Evolutionary conservation across 306 rosid species (phyloP).

Genomic region (Fragaria nilgerrensis): DNA sequence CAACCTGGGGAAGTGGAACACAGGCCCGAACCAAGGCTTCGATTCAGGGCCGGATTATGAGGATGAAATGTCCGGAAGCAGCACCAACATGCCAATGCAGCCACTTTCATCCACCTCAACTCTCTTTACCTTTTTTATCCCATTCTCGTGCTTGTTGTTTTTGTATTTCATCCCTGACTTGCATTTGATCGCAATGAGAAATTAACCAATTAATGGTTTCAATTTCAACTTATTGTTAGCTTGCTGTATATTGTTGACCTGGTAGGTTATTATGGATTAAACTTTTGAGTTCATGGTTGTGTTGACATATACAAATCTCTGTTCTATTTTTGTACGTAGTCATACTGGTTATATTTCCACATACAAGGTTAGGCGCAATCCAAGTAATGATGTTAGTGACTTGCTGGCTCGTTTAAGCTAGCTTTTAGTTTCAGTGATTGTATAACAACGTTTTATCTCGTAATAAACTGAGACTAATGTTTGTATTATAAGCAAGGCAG

Average conservation of each 20-base stretch:
- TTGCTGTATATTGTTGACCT: not conserved
- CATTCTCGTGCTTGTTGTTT: conserved; percentile 25
- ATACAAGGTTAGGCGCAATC: not conserved
- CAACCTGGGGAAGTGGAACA: conserved; percentile 57
- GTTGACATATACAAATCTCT: not conserved
- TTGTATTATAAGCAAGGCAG: not conserved
- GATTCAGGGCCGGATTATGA: conserved; percentile 44
- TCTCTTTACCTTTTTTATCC: conserved; percentile 23
- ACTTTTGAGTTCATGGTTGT: not conserved
- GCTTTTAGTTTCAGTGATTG: not conserved
- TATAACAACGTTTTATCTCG: not conserved
- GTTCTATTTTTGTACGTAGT: not conserved
- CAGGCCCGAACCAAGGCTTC: conserved; percentile 34
- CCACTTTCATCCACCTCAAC: conserved; percentile 15
- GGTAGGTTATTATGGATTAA: not conserved
- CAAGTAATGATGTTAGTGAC: not conserved
- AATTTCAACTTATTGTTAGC: not conserved
- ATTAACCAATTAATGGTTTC: conserved; percentile 3
- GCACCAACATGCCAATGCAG: not conserved
- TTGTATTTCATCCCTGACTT: conserved; percentile 9
- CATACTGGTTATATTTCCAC: not conserved
- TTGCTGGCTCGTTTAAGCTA: not conserved
- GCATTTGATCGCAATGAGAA: conserved; percentile 14
- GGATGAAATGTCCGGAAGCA: conserved; percentile 54
- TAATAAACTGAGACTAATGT: not conserved